A percentile compares a stretch with the other conserved stretches of the same genome.
phyloP scores from a whole-genome alignment of 2,329 filamentous ascomycete species.

The Hirsutella minnesotensis region DNA sequence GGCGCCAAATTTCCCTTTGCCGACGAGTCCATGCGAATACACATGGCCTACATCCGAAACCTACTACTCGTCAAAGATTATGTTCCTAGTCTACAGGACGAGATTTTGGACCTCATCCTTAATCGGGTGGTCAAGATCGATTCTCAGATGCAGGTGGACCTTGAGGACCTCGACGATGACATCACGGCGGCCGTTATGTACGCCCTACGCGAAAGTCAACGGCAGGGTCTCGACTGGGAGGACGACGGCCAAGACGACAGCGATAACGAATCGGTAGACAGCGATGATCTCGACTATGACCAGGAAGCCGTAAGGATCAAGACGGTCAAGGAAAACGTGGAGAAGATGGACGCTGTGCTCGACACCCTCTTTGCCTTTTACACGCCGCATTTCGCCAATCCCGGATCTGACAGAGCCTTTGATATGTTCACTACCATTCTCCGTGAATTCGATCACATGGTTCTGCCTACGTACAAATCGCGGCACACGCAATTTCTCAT shows the following conservation, averaged over 20 bases:
- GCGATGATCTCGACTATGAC: slow-evolving; percentile 56
- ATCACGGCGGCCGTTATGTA: slow-evolving; percentile 61
- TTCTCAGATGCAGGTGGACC: slow-evolving; percentile 84
- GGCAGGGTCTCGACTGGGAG: slow-evolving; percentile 23
- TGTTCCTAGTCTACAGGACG: slow-evolving; percentile 62
- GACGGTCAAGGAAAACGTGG: slow-evolving; percentile 66
- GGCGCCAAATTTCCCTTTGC: slow-evolving; percentile 61
- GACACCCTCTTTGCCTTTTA: slow-evolving; percentile 82
- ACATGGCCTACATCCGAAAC: slow-evolving; percentile 82
- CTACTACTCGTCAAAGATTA: slow-evolving; percentile 68
- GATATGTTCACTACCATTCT: slow-evolving; percentile 69
- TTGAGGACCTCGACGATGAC: slow-evolving; percentile 88
- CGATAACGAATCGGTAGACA: slow-evolving; percentile 59
- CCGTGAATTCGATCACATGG: slow-evolving; percentile 74
- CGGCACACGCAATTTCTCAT: slow-evolving; percentile 91
- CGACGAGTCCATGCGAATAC: slow-evolving; percentile 64
- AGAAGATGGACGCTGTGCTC: slow-evolving; percentile 84
- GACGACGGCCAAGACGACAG: slow-evolving; percentile 49
- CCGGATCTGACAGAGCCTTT: slow-evolving; percentile 56
- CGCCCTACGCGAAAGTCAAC: slow-evolving; percentile 23
- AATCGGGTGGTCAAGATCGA: slow-evolving; percentile 88
- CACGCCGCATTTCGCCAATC: slow-evolving; percentile 56
- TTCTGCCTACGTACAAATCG: slow-evolving; percentile 83
- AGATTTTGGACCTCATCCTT: slow-evolving; percentile 73
- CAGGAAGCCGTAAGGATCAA: slow-evolving; percentile 53